phyloP scores from a whole-genome alignment of 83 land plant genomes.

The Picea abies region DNA sequence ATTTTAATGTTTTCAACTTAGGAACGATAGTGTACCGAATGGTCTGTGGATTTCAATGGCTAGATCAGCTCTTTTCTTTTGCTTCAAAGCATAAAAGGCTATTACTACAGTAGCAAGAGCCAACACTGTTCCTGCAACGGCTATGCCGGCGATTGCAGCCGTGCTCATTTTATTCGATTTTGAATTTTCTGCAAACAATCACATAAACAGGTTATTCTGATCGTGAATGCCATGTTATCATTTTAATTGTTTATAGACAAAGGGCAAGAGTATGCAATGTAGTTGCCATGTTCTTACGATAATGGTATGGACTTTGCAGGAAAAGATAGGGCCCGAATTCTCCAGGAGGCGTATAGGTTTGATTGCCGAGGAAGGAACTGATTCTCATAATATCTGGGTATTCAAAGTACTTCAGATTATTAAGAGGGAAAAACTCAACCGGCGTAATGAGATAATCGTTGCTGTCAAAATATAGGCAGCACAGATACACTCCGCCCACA shows the following conservation, averaged over 20 bases:
- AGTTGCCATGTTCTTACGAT: not conserved
- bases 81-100: conserved; percentile 30
- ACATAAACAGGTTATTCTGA: not conserved
- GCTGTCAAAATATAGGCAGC: conserved; percentile 35
- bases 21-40: conserved; percentile 29
- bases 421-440: conserved; percentile 53
- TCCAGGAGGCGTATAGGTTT: not conserved
- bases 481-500: conserved; percentile 42
- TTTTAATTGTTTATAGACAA: not conserved
- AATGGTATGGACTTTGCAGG: not conserved
- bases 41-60: conserved; percentile 34
- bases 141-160: conserved; percentile 24
- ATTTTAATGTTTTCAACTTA: too few relatives aligned
- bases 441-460: conserved; percentile 50
- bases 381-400: not conserved
- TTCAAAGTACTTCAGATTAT: not conserved
- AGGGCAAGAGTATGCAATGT: not conserved
- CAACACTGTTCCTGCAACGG: conserved; percentile 21
- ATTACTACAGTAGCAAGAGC: conserved; percentile 17
- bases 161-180: conserved; percentile 16
- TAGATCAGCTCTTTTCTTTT: conserved; percentile 33
- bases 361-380: not conserved
- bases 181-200: conserved; percentile 7
- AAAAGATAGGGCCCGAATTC: conserved; percentile 5
- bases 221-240: too few relatives aligned